phyloP scores from a whole-genome alignment of 2,329 filamentous ascomycete genomes.

The Aspergillus sp. region DNA sequence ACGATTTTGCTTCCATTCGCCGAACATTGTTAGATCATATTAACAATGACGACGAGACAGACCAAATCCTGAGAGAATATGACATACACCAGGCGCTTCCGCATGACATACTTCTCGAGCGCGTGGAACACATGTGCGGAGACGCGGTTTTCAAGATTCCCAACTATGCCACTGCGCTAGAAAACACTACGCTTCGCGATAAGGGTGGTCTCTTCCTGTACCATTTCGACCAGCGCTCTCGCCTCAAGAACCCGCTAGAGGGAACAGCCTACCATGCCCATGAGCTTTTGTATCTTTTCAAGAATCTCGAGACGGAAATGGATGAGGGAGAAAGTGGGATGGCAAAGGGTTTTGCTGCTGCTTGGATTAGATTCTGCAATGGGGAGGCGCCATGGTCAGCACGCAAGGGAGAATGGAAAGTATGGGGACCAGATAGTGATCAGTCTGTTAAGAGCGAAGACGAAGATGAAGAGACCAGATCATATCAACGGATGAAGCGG shows the following conservation, averaged over 20 bases:
- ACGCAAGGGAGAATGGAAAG: slow-evolving; percentile 21
- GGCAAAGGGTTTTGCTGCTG: slow-evolving; percentile 22
- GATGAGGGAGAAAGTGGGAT: slow-evolving; percentile 19
- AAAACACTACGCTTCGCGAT: neutral
- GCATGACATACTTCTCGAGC: slow-evolving; percentile 13
- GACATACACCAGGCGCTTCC: slow-evolving; percentile 17
- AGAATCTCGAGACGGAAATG: slow-evolving; percentile 26
- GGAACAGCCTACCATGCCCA: slow-evolving; percentile 32
- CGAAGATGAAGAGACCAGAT: slow-evolving; percentile 23
- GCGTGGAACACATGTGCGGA: slow-evolving; percentile 30
- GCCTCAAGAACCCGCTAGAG: slow-evolving; percentile 24
- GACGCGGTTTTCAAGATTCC: slow-evolving; percentile 30
- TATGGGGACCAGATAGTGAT: slow-evolving; percentile 25
- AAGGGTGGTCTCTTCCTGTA: slow-evolving; percentile 19
- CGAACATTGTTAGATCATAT: slow-evolving; percentile 15
- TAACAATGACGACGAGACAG: slow-evolving; percentile 12
- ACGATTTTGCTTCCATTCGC: slow-evolving; percentile 20
- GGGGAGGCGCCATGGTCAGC: slow-evolving; percentile 23
- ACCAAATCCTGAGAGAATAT: slow-evolving; percentile 25
- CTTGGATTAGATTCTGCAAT: slow-evolving; percentile 29
- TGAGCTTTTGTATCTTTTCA: slow-evolving; percentile 29
- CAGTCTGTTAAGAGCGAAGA: slow-evolving; percentile 21
- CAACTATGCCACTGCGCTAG: slow-evolving; percentile 22
- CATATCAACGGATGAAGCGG: slow-evolving; percentile 25
- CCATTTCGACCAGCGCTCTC: slow-evolving; percentile 31